phyloP scores from a whole-genome alignment of 1,284 basidiomycete genomes.

The Schizophyllum amplum region DNA sequence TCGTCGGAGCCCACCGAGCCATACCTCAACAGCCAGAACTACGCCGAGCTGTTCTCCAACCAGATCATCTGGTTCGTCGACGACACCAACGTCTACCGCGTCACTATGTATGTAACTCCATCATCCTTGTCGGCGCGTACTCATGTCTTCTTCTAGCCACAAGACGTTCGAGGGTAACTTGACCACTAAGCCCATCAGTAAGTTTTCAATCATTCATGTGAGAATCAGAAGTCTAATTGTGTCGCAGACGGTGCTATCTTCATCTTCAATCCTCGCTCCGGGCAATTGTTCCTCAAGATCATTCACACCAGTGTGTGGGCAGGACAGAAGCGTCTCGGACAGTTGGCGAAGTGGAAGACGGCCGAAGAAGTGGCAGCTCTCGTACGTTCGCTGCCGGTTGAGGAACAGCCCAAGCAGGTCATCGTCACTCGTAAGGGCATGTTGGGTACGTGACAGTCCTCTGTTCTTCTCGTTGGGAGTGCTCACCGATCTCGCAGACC shows the following conservation, averaged over 20 bases:
- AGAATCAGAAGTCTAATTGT: neutral
- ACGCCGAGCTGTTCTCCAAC: constrained; percentile 98
- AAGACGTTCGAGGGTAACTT: constrained; percentile 99
- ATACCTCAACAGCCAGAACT: constrained; percentile 96
- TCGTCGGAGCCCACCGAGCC: constrained; percentile 99
- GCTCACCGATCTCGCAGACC: constrained; percentile 66
- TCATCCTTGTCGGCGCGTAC: constrained; percentile 1
- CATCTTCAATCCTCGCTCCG: constrained; percentile 99
- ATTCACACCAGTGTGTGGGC: constrained; percentile 99
- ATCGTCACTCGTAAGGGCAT: constrained; percentile 99
- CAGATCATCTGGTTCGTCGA: constrained; percentile 99
- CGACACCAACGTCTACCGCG: constrained; percentile 99
- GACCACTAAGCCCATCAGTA: constrained; percentile 98
- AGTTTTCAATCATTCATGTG: constrained; percentile 17
- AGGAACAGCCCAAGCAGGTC: constrained; percentile 99
- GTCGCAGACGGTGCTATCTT: constrained; percentile 89
- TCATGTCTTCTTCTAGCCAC: constrained; percentile 46
- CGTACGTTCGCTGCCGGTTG: constrained; percentile 93
- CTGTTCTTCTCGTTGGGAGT: constrained; percentile 2
- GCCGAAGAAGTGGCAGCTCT: constrained; percentile 99
- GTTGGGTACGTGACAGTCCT: constrained; percentile 54
- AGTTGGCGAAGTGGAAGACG: constrained; percentile 99
- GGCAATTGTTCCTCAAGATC: constrained; percentile 97
- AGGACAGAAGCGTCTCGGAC: constrained; percentile 98
- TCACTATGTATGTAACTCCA: constrained; percentile 68